Evolutionary conservation across 305 asterid species (phyloP).

Genomic region (Fraxinus platypoda): DNA sequence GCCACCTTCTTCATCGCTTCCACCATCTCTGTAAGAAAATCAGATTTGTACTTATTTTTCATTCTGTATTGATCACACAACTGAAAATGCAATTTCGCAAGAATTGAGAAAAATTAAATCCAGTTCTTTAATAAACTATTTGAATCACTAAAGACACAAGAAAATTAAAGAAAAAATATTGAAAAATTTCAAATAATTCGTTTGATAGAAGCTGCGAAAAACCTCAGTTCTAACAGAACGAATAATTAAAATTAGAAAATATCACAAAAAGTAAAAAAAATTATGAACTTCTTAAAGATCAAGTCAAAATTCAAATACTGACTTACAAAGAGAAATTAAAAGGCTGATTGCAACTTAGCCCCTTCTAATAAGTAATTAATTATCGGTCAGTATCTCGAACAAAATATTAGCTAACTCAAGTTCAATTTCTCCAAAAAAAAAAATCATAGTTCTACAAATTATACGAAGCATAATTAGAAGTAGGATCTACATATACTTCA

Average conservation of each 20-base stretch:
- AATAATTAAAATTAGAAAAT: background rate
- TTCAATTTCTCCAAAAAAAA: background rate
- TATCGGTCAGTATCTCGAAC: background rate
- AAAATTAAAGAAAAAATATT: background rate
- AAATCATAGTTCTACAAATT: background rate
- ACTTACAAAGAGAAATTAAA: background rate
- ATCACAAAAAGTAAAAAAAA: background rate
- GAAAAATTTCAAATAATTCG: background rate
- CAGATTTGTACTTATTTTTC: background rate
- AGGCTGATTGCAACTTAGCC: background rate
- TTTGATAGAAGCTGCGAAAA: background rate
- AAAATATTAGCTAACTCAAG: background rate
- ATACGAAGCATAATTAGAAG: background rate
- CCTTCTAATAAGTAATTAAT: background rate
- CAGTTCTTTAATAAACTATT: background rate
- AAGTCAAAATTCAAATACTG: background rate
- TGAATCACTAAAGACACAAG: background rate
- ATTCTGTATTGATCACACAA: background rate
- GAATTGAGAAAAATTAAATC: background rate
- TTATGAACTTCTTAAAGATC: background rate
- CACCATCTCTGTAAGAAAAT: conserved; percentile 70
- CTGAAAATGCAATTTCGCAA: background rate
- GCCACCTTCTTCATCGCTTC: conserved; percentile 82
- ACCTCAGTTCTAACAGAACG: background rate
- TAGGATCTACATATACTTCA: conserved; percentile 29